These are phyloP conservation scores for Alternaria sp. DNA, from an alignment of 2,329 filamentous ascomycete genomes.

Conservation along the genomic window DNA sequence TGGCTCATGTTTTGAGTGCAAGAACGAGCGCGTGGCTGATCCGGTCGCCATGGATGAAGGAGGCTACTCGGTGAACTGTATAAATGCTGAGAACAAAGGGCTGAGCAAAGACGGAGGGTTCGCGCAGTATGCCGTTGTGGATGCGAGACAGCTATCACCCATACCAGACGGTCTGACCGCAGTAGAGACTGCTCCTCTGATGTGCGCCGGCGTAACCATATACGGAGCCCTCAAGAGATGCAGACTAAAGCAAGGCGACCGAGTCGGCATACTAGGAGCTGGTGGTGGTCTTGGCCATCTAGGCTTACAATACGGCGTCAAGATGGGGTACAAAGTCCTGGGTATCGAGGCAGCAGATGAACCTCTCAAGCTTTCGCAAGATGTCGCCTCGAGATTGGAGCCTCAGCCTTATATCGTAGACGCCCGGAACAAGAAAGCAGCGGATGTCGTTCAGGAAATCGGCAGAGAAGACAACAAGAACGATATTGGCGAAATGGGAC, in stretches of 20 bases:
- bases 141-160: slow-evolving; percentile 47
- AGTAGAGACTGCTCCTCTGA: slow-evolving; percentile 50
- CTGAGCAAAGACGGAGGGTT: slow-evolving; percentile 50
- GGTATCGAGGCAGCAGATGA: slow-evolving; percentile 50
- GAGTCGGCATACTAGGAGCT: slow-evolving; percentile 51
- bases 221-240: slow-evolving; percentile 51
- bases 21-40: slow-evolving; percentile 24
- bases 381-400: slow-evolving; percentile 24
- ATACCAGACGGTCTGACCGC: slow-evolving; percentile 44
- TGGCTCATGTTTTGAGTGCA: slow-evolving; percentile 52
- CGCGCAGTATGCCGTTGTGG: slow-evolving; percentile 52
- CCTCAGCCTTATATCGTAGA: slow-evolving; percentile 49
- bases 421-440: slow-evolving; percentile 41
- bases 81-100: slow-evolving; percentile 39
- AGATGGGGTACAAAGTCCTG: slow-evolving; percentile 45
- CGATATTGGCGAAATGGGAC: slow-evolving; percentile 50
- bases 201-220: slow-evolving; percentile 54
- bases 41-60: slow-evolving; percentile 42
- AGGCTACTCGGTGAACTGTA: slow-evolving; percentile 53
- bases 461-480: slow-evolving; percentile 46
- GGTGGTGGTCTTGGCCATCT: slow-evolving; percentile 44
- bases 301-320: slow-evolving; percentile 37
- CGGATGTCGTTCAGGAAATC: slow-evolving; percentile 39
- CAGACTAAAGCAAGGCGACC: slow-evolving; percentile 34
- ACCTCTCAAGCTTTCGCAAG: slow-evolving; percentile 44